phyloP scores from a whole-genome alignment of 2,329 filamentous ascomycete species.

The Fusarium abutilonis region DNA sequence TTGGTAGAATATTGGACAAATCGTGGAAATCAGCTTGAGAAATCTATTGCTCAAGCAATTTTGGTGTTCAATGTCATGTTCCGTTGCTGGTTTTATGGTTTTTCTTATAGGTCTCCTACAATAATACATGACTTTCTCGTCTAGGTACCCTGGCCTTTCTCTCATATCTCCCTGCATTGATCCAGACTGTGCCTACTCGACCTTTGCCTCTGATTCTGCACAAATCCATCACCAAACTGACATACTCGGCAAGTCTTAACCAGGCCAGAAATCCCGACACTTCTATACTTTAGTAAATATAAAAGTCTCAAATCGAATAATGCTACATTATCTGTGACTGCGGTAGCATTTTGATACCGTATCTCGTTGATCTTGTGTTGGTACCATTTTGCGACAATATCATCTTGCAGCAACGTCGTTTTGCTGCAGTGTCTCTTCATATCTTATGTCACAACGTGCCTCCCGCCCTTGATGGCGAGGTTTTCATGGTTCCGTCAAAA shows the following conservation, averaged over 20 bases:
- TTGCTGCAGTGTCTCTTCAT: not conserved
- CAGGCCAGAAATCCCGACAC: not conserved
- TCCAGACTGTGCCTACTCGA: not conserved
- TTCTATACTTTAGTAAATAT: not conserved
- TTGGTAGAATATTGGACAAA: not conserved
- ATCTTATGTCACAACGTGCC: not conserved
- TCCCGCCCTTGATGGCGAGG: not conserved
- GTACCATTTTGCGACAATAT: not conserved
- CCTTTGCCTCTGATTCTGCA: not conserved
- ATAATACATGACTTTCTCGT: not conserved
- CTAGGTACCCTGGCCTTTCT: not conserved
- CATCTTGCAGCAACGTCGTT: not conserved
- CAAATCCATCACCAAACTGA: not conserved
- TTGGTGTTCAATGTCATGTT: not conserved
- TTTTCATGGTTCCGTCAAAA: not conserved
- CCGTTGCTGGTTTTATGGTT: not conserved
- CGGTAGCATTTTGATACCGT: not conserved
- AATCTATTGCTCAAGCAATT: not conserved
- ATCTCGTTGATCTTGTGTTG: not conserved
- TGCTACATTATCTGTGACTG: too few relatives aligned
- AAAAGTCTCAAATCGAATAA: not conserved
- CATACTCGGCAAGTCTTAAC: not conserved
- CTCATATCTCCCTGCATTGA: not conserved
- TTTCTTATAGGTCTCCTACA: not conserved
- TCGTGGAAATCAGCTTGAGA: not conserved